These are phyloP conservation scores for Colletotrichum lini DNA, from an alignment of 2,329 filamentous ascomycete species.

Conservation along the genomic window DNA sequence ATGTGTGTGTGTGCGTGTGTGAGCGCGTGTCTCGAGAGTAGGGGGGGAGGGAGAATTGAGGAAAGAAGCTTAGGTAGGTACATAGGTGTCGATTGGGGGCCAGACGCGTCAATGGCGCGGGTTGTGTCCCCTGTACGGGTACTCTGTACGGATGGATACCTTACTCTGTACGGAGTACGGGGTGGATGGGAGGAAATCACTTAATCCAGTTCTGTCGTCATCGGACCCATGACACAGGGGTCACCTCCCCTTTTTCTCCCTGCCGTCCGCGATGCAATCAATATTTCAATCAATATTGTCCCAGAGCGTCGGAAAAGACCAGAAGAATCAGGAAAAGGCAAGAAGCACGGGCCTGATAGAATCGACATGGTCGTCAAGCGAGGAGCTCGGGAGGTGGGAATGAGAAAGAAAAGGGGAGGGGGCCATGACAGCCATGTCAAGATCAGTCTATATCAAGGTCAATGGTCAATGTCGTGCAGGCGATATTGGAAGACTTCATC, in stretches of 20 bases:
- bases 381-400: not conserved
- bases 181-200: not conserved
- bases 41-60: too few relatives aligned
- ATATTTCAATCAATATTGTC: not conserved
- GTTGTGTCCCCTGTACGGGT: not conserved
- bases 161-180: not conserved
- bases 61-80: not conserved
- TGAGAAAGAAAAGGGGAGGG: not conserved
- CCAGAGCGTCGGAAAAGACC: not conserved
- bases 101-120: slow-evolving; percentile 7
- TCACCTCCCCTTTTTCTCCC: not conserved
- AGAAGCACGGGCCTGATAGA: slow-evolving; percentile 1
- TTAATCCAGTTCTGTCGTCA: slow-evolving; percentile 8
- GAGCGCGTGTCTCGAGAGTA: too few relatives aligned
- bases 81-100: not conserved
- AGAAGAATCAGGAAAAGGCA: slow-evolving; percentile 8
- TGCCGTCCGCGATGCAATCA: not conserved
- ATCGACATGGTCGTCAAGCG: not conserved
- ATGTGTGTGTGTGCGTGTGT: too few relatives aligned
- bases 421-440: not conserved
- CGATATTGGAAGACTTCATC: not conserved
- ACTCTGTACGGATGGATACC: too few relatives aligned
- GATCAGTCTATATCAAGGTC: too few relatives aligned
- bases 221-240: not conserved
- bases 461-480: slow-evolving; percentile 17